Evolutionary conservation across 2,329 filamentous ascomycete species (phyloP).

Genomic region (Ceratocystis destructans): DNA sequence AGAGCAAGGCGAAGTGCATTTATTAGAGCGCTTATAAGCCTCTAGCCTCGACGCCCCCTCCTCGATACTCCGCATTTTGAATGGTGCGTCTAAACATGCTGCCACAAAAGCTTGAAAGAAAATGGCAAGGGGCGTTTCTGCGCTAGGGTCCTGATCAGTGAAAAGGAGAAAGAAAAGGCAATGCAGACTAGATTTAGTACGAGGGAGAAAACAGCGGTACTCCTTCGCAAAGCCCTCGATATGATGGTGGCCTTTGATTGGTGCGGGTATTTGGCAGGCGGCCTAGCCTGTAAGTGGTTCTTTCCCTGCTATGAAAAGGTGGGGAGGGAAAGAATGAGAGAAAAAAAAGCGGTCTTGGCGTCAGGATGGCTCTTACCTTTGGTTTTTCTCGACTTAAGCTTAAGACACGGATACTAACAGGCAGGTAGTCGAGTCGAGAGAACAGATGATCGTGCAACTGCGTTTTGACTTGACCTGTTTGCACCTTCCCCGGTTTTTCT

Average conservation of each 20-base stretch:
- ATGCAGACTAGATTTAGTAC: neutral
- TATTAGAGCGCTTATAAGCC: slow-evolving; percentile 2
- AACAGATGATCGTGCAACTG: slow-evolving; percentile 2
- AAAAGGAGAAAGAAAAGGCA: neutral
- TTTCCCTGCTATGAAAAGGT: neutral
- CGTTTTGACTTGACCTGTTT: neutral
- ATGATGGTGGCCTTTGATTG: neutral
- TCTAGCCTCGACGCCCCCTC: neutral
- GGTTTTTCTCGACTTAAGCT: slow-evolving; percentile 6
- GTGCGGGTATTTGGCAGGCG: neutral
- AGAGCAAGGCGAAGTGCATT: slow-evolving; percentile 17
- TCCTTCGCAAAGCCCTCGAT: neutral
- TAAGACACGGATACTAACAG: neutral
- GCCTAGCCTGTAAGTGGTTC: neutral
- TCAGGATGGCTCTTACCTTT: neutral
- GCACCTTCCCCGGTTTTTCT: neutral
- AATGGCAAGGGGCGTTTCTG: neutral
- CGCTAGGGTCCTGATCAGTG: neutral
- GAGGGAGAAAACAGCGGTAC: neutral
- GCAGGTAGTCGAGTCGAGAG: neutral
- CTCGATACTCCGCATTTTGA: neutral
- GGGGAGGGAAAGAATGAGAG: neutral
- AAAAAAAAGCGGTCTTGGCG: neutral
- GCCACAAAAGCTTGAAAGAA: neutral
- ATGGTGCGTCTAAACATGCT: slow-evolving; percentile 6